These are phyloP conservation scores for Serendipita sp. DNA, from an alignment of 768 basidiomycete genomes.

Conservation along the genomic window DNA sequence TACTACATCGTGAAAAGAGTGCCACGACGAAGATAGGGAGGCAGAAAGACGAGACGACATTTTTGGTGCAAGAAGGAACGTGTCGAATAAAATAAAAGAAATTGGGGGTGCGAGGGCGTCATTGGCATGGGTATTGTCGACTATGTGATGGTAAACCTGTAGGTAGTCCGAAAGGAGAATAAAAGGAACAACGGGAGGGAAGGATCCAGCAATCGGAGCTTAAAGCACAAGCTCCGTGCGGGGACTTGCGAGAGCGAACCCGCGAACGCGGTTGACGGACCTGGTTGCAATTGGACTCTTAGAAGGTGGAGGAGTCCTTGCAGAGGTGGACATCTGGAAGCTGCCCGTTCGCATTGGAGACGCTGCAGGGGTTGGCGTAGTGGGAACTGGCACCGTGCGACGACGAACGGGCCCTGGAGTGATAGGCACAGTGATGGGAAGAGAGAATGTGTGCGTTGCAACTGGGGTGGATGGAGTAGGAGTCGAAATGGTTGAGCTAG, in stretches of 20 bases:
- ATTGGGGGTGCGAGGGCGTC: too few species aligned
- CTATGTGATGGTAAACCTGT: too few species aligned
- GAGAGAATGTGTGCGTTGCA: background rate
- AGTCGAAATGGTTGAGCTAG: background rate
- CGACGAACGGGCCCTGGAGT: background rate
- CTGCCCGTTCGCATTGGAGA: background rate
- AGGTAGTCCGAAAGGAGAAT: too few species aligned
- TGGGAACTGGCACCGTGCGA: background rate
- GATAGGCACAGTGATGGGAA: background rate
- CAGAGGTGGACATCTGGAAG: background rate
- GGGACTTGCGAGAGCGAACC: background rate
- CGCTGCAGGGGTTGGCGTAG: background rate
- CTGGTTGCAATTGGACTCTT: background rate
- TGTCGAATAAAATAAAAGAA: too few species aligned
- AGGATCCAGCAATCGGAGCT: background rate
- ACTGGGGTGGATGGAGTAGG: background rate
- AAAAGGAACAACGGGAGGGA: too few species aligned
- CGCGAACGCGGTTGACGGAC: background rate
- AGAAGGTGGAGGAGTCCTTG: background rate
- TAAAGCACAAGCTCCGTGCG: conserved; percentile 4
- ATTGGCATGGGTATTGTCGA: too few species aligned
- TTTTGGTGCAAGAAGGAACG: too few species aligned
- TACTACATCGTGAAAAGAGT: too few species aligned
- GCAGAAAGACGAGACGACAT: too few species aligned
- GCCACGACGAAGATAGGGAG: too few species aligned